Base-by-base conservation (phyloP, 2,329 filamentous ascomycete genomes). In the Helminthosporium solani region DNA sequence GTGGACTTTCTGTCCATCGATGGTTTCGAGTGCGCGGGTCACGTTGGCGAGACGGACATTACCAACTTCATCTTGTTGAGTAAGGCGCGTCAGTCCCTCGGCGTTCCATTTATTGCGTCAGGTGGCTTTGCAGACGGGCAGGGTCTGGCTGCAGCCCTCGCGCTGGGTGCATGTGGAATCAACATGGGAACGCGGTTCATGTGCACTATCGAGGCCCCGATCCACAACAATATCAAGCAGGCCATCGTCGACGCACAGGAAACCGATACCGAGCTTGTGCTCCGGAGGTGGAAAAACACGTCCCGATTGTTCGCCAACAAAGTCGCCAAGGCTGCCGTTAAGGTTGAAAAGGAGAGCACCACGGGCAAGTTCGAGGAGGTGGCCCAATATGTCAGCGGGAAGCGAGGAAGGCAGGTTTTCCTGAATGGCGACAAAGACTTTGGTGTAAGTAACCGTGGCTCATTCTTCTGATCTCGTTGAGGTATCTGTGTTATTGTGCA, bases 121-220 rank as follows among this genome's bases (percentile, higher is more conserved):
- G 94, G 94, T 46, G 94, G 94, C 2, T 97, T 99, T 66, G 92
- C 90, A 11, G 94, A 99, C 68, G 94, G 94, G 0, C 83, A 95
- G 63, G 94, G 94, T 3, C 80, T 99, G 16, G 94, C 94, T 1
- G 94, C 92, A 2, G 94, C 94, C 7, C 77, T 99, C 58, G 86
- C 86, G 33, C 80, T 99, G 11, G 94, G 94, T 28, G 94, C 94
- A 0, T 88, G 89, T 69, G 94, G 94, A 53, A 85, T 97, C 74
- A 99, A 99, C 75, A 99, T 99, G 94, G 94, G 94, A 47, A 99
- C 94, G 8, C 80, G 94, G 33, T 99, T 97, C 77, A 95, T 99
- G 88, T 92, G 87, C 75, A 97, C 94, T 0, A 78, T 92, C 35
- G 94, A 97, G 73, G 85, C 91, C 14, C 94, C 94, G 1, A 88